phyloP scores from a whole-genome alignment of 805 yeast species.

The Deakozyma indianensis region DNA sequence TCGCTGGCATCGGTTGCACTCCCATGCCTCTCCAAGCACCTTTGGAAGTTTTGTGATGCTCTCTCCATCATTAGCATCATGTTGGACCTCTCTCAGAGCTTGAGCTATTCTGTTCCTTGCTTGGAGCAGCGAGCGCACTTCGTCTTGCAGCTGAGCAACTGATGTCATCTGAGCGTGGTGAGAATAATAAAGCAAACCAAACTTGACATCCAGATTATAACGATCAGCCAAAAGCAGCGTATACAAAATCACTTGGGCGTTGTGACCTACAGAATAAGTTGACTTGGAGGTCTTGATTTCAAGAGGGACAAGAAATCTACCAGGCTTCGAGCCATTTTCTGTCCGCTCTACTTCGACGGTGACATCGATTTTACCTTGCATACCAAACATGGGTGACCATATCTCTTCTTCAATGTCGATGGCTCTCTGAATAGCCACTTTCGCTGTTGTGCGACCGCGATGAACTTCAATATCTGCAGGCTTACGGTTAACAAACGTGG shows the following conservation, averaged over 20 bases:
- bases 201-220: constrained; percentile 52
- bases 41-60: not conserved
- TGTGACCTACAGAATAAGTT: constrained; percentile 42
- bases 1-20: constrained; percentile 40
- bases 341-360: constrained; percentile 48
- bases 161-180: constrained; percentile 40
- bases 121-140: constrained; percentile 54
- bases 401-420: constrained; percentile 82
- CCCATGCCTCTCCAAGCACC: constrained; percentile 6
- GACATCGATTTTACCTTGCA: constrained; percentile 82
- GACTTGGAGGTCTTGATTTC: constrained; percentile 77
- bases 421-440: constrained; percentile 44
- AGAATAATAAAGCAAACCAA: constrained; percentile 63
- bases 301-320: constrained; percentile 54
- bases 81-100: constrained; percentile 25
- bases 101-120: constrained; percentile 57
- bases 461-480: constrained; percentile 8
- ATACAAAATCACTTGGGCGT: constrained; percentile 77
- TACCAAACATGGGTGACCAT: constrained; percentile 82
- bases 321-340: constrained; percentile 21
- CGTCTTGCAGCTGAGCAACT: constrained; percentile 38
- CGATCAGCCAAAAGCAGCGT: constrained; percentile 67
- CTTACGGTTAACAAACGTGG: constrained; percentile 2
- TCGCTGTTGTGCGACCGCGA: constrained; percentile 21
- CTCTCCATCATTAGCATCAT: not conserved